These are phyloP conservation scores for Malania oleifera DNA, from an alignment of 164 flowering plant genomes.

Conservation along the genomic window DNA sequence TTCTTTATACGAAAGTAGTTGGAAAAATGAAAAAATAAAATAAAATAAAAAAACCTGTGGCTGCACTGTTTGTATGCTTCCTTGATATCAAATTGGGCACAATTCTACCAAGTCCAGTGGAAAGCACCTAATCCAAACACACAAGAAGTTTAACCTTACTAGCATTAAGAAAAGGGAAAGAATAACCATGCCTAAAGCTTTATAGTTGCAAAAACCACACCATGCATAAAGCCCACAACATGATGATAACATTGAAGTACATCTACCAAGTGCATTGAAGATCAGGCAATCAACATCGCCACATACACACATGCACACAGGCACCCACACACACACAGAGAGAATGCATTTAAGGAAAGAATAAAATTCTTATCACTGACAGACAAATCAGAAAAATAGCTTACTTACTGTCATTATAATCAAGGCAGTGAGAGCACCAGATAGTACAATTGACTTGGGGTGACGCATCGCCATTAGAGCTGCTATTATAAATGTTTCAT, in stretches of 20 bases:
- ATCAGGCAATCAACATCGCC: neutral
- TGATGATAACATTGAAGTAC: neutral
- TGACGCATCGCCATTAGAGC: constrained; percentile 99
- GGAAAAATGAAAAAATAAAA: neutral
- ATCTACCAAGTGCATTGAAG: neutral
- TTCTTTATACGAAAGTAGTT: neutral
- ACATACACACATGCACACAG: neutral
- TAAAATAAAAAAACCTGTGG: constrained; percentile 58
- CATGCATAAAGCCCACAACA: neutral
- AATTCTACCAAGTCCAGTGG: constrained; percentile 98
- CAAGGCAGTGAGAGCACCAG: constrained; percentile 93
- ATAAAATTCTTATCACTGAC: neutral
- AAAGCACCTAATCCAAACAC: constrained; percentile 62
- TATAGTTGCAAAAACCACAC: neutral
- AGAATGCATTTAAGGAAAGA: neutral
- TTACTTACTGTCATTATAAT: constrained; percentile 93
- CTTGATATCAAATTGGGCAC: constrained; percentile 97
- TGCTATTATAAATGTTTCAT: constrained; percentile 97
- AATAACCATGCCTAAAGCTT: neutral
- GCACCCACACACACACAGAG: neutral
- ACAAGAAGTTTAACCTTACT: constrained; percentile 10
- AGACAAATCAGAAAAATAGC: neutral
- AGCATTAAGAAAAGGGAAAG: neutral
- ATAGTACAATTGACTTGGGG: constrained; percentile 90
- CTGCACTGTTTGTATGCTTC: constrained; percentile 97